phyloP scores from a whole-genome alignment of 202 grass and related monocot genomes.

The Schoenoplectus tabernaemontani region DNA sequence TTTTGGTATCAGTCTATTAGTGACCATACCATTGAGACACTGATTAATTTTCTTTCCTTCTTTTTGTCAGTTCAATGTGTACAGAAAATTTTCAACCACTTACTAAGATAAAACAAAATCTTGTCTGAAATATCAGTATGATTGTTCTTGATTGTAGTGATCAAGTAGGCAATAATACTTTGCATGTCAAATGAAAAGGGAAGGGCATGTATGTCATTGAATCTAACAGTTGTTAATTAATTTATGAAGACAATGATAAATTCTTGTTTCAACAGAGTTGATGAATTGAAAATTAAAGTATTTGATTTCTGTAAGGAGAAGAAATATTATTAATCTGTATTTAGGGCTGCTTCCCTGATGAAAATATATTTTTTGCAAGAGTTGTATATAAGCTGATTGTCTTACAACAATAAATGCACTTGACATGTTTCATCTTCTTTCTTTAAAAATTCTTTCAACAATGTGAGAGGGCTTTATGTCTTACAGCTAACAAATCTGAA shows the following conservation, averaged over 20 bases:
- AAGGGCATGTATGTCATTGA: background rate
- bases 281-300: background rate
- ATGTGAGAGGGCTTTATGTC: background rate
- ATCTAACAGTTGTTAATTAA: background rate
- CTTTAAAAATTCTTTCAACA: background rate
- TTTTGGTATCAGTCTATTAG: background rate
- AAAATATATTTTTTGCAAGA: background rate
- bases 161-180: background rate
- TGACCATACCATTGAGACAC: background rate
- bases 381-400: background rate
- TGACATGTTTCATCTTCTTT: slow-evolving; percentile 6
- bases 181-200: background rate
- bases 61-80: background rate
- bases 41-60: background rate
- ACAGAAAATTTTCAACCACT: background rate
- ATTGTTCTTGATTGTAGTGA: background rate
- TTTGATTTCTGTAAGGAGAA: background rate
- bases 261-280: background rate
- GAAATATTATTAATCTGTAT: background rate
- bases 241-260: background rate
- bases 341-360: background rate
- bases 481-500: background rate
- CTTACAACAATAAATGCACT: background rate
- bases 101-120: background rate
- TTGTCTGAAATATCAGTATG: background rate